Conservation (phyloP, 2,329 filamentous ascomycete species). For the Xylaria polymorpha region DNA sequence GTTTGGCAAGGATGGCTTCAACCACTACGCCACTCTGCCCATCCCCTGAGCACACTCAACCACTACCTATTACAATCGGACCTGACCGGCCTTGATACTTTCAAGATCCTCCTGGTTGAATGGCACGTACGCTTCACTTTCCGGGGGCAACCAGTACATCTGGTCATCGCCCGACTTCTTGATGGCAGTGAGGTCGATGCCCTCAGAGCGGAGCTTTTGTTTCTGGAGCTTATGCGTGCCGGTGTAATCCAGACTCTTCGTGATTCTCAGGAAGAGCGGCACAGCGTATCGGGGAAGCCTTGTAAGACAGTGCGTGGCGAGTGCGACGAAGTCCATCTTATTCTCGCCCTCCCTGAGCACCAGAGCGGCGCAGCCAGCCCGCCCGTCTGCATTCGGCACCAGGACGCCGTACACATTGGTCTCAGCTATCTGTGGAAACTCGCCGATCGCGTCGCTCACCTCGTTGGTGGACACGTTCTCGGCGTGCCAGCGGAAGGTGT, state of each 20-base stretch:
- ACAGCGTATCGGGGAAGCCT: constrained; percentile 59
- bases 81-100: constrained; percentile 45
- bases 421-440: constrained; percentile 55
- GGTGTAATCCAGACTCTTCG: constrained; percentile 55
- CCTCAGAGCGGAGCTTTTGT: constrained; percentile 55
- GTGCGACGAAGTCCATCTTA: constrained; percentile 49
- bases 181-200: constrained; percentile 56
- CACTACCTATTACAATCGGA: constrained; percentile 34
- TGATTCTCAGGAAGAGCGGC: constrained; percentile 57
- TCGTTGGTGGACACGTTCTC: constrained; percentile 61
- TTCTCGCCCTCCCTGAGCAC: constrained; percentile 52
- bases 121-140: constrained; percentile 50
- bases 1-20: background rate
- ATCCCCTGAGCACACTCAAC: too few species aligned
- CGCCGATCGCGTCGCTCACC: constrained; percentile 55
- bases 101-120: constrained; percentile 54
- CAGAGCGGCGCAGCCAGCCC: constrained; percentile 56
- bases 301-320: constrained; percentile 52
- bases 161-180: constrained; percentile 47
- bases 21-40: background rate
- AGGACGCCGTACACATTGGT: constrained; percentile 58
- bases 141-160: constrained; percentile 56
- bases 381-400: constrained; percentile 58
- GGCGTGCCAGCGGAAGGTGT: constrained; percentile 75
- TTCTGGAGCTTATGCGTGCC: constrained; percentile 60